These are phyloP conservation scores for Starmerella sp. DNA, from an alignment of 805 yeast species.

Conservation along the genomic window DNA sequence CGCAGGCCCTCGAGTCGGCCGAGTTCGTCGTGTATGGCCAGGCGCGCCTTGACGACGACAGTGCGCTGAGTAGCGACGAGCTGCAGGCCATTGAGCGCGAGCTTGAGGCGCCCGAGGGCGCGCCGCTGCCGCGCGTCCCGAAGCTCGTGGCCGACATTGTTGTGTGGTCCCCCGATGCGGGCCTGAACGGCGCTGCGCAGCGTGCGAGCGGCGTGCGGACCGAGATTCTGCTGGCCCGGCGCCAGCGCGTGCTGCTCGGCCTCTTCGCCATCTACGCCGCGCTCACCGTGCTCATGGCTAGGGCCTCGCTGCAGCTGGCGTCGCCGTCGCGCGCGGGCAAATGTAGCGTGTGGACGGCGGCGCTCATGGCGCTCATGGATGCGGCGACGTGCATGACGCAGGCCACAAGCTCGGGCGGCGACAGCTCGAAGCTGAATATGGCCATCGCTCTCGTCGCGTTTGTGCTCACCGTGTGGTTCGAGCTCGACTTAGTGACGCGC, in stretches of 20 bases:
- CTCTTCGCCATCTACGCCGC: background rate
- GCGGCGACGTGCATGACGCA: background rate
- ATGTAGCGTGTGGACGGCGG: conserved; percentile 2
- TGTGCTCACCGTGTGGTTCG: conserved; percentile 2
- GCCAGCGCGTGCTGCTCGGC: background rate
- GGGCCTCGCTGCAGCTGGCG: background rate
- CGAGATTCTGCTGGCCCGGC: background rate
- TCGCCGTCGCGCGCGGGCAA: conserved; percentile 1
- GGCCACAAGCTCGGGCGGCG: background rate
- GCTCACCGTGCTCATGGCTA: background rate
- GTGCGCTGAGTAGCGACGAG: background rate
- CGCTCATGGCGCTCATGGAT: background rate
- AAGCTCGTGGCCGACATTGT: background rate
- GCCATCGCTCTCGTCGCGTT: background rate
- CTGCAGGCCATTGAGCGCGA: background rate
- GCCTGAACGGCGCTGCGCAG: background rate
- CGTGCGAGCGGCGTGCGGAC: background rate
- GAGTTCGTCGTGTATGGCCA: background rate
- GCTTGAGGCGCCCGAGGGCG: conserved; percentile 1
- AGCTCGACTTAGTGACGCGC: conserved; percentile 1
- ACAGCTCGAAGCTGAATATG: background rate
- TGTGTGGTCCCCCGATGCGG: conserved; percentile 1
- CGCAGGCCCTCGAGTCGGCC: background rate
- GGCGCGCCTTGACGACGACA: background rate
- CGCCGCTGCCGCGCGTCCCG: background rate